These are phyloP conservation scores for Hypoxylon perforatum DNA, from an alignment of 495 filamentous ascomycete species.

Conservation along the genomic window DNA sequence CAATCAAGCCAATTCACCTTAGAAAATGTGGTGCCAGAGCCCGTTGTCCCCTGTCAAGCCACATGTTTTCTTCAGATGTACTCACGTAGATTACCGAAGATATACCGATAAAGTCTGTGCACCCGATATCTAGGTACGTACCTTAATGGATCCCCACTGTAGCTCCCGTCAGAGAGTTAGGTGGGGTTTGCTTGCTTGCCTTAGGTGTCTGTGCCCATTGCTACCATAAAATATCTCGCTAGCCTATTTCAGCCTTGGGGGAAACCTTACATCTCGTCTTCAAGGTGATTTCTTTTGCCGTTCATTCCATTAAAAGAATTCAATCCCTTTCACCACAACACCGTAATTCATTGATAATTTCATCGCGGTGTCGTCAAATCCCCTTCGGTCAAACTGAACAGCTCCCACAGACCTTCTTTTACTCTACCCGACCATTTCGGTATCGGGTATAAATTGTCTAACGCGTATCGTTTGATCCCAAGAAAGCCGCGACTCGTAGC, in stretches of 20 bases:
- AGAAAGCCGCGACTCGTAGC: too few species aligned
- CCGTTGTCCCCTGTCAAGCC: conserved; percentile 42
- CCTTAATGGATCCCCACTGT: too few species aligned
- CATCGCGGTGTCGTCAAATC: too few species aligned
- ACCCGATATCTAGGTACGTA: conserved; percentile 12
- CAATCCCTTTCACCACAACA: background rate
- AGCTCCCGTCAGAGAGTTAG: too few species aligned
- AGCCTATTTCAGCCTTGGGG: conserved; percentile 12
- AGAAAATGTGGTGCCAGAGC: conserved; percentile 30
- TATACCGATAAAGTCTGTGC: background rate
- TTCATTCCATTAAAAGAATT: conserved; percentile 8
- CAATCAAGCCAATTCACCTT: conserved; percentile 38
- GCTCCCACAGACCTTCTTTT: too few species aligned
- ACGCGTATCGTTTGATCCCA: too few species aligned
- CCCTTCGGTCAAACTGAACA: too few species aligned
- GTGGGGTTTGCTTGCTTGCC: too few species aligned
- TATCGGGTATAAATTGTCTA: too few species aligned
- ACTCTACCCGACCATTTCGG: too few species aligned
- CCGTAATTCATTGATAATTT: too few species aligned
- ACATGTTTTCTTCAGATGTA: conserved; percentile 21
- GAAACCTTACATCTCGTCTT: conserved; percentile 11
- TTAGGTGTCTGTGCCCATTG: too few species aligned
- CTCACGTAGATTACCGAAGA: background rate
- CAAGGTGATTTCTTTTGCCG: background rate
- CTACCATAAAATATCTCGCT: conserved; percentile 3